A percentile compares a stretch with the other conserved stretches of the same genome.
Conservation (phyloP, 148 eudicot genomes). For the Rhododendron griersonianum region DNA sequence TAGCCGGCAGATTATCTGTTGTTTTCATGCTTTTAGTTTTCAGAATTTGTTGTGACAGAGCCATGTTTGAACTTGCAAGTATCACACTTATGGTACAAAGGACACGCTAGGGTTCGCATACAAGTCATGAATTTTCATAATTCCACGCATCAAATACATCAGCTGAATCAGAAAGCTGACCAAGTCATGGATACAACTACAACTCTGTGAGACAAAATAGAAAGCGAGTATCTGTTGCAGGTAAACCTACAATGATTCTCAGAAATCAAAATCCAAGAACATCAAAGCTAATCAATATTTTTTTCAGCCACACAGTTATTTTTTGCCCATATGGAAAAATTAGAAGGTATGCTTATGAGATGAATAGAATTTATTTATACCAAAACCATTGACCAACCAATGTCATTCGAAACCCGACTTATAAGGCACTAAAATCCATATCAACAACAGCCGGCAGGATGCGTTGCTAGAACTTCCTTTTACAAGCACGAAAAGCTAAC, state of each 20-base stretch:
- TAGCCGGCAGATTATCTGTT: not conserved
- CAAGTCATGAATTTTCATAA: not conserved
- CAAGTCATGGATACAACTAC: not conserved
- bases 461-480: not conserved
- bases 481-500: not conserved
- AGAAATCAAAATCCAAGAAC: not conserved
- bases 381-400: not conserved
- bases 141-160: not conserved
- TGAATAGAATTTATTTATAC: not conserved
- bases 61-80: not conserved
- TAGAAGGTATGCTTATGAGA: not conserved
- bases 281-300: not conserved
- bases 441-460: not conserved
- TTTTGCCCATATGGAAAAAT: not conserved
- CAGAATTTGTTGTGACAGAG: not conserved
- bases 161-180: not conserved
- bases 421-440: not conserved
- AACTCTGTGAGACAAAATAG: not conserved
- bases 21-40: not conserved
- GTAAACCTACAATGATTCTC: not conserved
- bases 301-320: not conserved
- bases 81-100: not conserved
- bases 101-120: not conserved
- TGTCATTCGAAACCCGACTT: not conserved
- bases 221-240: not conserved